These are phyloP conservation scores for Musa balbisiana DNA, from an alignment of 202 grass and related monocot species.

Conservation along the genomic window DNA sequence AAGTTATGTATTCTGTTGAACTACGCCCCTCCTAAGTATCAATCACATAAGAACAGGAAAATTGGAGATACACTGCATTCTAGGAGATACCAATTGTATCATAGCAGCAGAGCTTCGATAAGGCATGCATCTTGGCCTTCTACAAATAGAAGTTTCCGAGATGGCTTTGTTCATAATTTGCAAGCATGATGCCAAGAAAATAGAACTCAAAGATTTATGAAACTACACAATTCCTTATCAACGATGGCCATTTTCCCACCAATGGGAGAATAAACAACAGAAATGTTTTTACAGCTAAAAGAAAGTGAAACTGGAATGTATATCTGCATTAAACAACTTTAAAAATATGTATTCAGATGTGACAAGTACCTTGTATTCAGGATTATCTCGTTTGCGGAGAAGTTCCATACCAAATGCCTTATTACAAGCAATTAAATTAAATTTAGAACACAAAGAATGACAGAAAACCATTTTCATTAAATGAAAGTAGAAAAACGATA, in stretches of 20 bases:
- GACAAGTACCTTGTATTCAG: constrained; percentile 67
- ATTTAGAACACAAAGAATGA: neutral
- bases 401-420: constrained; percentile 99
- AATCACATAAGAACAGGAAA: neutral
- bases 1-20: neutral
- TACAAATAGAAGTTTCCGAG: neutral
- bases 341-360: neutral
- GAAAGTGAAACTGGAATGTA: neutral
- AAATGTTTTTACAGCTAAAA: neutral
- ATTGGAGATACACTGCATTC: neutral
- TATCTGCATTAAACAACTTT: neutral
- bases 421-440: constrained; percentile 21
- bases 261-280: neutral
- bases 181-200: neutral
- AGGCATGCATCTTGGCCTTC: neutral
- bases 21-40: neutral
- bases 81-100: neutral
- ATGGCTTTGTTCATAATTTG: neutral
- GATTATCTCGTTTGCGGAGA: constrained; percentile 80
- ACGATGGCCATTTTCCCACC: neutral
- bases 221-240: neutral
- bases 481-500: neutral
- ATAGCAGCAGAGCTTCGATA: neutral
- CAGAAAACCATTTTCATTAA: neutral
- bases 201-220: neutral